Conservation (phyloP, 148 eudicot species). For the Bassia scoparia region DNA sequence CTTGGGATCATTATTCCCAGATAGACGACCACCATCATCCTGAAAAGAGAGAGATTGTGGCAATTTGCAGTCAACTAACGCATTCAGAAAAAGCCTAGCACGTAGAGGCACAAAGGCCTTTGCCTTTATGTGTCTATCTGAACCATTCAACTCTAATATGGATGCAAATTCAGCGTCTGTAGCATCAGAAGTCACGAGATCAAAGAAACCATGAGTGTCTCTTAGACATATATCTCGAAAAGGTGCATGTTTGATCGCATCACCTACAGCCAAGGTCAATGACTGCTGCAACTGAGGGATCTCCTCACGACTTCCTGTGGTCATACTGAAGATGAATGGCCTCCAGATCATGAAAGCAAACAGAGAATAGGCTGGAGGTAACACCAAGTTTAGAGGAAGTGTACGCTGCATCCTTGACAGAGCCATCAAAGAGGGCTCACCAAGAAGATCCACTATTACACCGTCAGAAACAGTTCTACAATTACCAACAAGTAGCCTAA, state of each 20-base stretch:
- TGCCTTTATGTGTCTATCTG: conserved; percentile 58
- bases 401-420: conserved; percentile 87
- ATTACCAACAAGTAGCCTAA: conserved; percentile 93
- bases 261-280: conserved; percentile 52
- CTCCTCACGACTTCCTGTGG: conserved; percentile 55
- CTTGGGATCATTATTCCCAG: conserved; percentile 44
- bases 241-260: conserved; percentile 83
- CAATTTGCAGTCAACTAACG: conserved; percentile 78
- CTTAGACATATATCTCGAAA: conserved; percentile 89
- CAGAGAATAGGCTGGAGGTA: conserved; percentile 89
- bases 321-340: conserved; percentile 55
- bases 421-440: conserved; percentile 82
- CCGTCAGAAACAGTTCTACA: conserved; percentile 87
- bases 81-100: conserved; percentile 79
- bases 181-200: conserved; percentile 62
- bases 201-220: conserved; percentile 67
- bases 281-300: conserved; percentile 58
- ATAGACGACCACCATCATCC: conserved; percentile 46
- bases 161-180: conserved; percentile 87
- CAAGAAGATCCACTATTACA: conserved; percentile 81
- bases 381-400: conserved; percentile 70
- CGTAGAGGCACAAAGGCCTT: conserved; percentile 80
- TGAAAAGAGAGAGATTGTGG: conserved; percentile 39
- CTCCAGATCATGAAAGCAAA: conserved; percentile 85
- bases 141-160: conserved; percentile 54